Evolutionary conservation across 2,329 filamentous ascomycete genomes (phyloP).

Genomic region (Plenodomus tracheiphilus): DNA sequence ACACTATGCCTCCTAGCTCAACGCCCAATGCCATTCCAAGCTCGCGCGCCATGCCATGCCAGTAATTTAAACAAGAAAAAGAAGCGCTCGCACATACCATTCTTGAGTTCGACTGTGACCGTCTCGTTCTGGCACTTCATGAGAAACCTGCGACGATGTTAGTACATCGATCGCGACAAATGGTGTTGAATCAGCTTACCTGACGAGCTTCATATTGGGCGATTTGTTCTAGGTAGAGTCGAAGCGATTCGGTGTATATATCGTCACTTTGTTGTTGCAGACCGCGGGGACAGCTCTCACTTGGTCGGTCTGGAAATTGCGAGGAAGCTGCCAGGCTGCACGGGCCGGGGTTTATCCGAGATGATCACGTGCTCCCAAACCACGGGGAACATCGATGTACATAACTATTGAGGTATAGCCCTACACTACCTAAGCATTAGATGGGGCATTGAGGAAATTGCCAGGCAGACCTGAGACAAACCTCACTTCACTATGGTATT

Average conservation of each 20-base stretch:
- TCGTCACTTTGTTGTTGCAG: background rate
- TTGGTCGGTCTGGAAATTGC: background rate
- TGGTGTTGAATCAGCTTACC: slow-evolving; percentile 19
- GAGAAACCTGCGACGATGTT: slow-evolving; percentile 70
- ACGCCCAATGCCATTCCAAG: background rate
- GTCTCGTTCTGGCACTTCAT: slow-evolving; percentile 99
- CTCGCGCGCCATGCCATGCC: background rate
- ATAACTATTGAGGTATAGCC: no score
- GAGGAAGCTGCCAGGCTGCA: slow-evolving; percentile 15
- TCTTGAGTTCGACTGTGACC: slow-evolving; percentile 97
- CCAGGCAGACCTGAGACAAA: no score
- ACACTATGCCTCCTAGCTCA: background rate
- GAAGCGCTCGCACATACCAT: slow-evolving; percentile 63
- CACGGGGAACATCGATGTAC: no score
- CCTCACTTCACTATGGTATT: no score
- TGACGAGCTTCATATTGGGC: slow-evolving; percentile 43
- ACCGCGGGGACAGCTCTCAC: background rate
- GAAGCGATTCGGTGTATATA: background rate
- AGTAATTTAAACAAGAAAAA: background rate
- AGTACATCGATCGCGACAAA: slow-evolving; percentile 15
- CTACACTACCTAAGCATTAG: no score
- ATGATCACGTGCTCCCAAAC: slow-evolving; percentile 11
- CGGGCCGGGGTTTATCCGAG: slow-evolving; percentile 16
- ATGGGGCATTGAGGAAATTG: no score
- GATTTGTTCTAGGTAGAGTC: background rate